phyloP scores from a whole-genome alignment of 257 asterid species.

The Schizonepeta tenuifolia region DNA sequence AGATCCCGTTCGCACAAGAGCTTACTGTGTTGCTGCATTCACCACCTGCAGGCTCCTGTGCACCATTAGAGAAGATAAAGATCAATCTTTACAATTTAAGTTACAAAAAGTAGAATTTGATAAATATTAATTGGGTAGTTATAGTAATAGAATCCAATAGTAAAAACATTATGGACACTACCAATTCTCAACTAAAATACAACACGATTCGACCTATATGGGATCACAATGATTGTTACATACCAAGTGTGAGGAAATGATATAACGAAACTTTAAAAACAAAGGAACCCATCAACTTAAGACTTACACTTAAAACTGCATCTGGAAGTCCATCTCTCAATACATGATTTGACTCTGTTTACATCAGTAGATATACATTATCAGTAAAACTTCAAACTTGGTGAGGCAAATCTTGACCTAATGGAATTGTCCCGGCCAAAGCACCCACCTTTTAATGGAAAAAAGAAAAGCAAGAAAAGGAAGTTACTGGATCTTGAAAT shows the following conservation, averaged over 20 bases:
- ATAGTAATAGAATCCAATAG: not conserved
- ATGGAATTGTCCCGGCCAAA: constrained; percentile 22
- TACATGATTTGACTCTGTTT: constrained; percentile 56
- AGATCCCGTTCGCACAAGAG: constrained; percentile 42
- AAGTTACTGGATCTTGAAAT: constrained; percentile 4
- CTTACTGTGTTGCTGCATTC: constrained; percentile 36
- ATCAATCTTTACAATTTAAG: not conserved
- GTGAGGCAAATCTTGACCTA: constrained; percentile 23
- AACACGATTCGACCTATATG: not conserved
- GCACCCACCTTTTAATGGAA: constrained; percentile 17
- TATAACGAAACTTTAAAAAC: not conserved
- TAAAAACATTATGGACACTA: not conserved
- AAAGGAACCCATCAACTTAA: constrained; percentile 9
- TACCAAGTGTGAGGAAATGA: not conserved
- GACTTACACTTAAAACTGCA: constrained; percentile 51
- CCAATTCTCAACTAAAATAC: not conserved
- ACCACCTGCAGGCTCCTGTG: constrained; percentile 39
- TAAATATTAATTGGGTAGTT: constrained; percentile 4
- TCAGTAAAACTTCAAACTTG: constrained; percentile 31
- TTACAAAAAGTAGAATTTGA: not conserved
- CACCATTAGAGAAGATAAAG: constrained; percentile 31
- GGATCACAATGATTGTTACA: not conserved
- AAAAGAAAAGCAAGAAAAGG: not conserved
- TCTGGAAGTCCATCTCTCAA: constrained; percentile 40
- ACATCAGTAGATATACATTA: constrained; percentile 32